Conservation (phyloP, 345 rosid genomes). For the Raphanus sativus region DNA sequence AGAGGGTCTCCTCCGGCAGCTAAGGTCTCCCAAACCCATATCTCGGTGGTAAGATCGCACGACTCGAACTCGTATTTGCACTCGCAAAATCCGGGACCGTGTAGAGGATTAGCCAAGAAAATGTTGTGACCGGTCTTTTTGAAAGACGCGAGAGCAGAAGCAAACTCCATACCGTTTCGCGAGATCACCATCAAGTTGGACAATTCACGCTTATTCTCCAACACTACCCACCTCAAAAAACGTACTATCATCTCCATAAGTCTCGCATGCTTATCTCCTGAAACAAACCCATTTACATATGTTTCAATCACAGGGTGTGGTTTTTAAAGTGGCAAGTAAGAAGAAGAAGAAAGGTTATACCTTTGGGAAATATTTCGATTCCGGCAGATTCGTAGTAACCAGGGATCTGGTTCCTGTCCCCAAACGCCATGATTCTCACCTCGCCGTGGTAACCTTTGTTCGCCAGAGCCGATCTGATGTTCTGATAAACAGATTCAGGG, state of each 20-base stretch:
- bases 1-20: too few relatives aligned
- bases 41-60: too few relatives aligned
- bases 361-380: background rate
- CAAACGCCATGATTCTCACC: background rate
- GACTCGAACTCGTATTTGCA: too few relatives aligned
- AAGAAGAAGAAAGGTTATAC: background rate
- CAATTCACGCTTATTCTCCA: background rate
- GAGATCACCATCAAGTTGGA: background rate
- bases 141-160: too few relatives aligned
- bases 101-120: too few relatives aligned
- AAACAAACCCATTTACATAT: too few relatives aligned
- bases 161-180: background rate
- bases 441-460: background rate
- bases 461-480: background rate
- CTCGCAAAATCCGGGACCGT: too few relatives aligned
- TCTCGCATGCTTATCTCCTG: background rate
- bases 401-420: background rate
- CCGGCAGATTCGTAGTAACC: background rate
- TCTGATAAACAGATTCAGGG: background rate
- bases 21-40: too few relatives aligned
- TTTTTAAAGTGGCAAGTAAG: too few relatives aligned
- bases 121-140: too few relatives aligned
- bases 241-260: background rate
- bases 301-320: too few relatives aligned
- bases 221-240: background rate